Evolutionary conservation across 2,329 filamentous ascomycete genomes (phyloP).

Genomic region (Phialemonium atrogriseum): DNA sequence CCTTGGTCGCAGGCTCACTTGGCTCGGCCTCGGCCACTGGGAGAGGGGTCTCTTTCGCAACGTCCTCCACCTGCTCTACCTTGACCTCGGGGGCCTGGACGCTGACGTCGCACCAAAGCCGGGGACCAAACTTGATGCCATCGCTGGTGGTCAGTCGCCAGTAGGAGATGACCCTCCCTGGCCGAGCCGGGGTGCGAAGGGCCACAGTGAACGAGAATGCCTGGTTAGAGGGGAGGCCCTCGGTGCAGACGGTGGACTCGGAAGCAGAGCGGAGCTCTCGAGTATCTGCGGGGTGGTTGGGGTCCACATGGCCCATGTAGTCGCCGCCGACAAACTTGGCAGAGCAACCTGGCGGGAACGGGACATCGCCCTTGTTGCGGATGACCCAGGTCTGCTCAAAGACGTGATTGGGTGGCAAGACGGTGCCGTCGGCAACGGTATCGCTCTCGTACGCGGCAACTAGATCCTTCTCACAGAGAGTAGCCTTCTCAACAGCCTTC

Average conservation of each 20-base stretch:
- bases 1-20: conserved; percentile 26
- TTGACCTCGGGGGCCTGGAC: conserved; percentile 42
- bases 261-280: conserved; percentile 69
- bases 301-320: conserved; percentile 89
- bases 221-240: conserved; percentile 62
- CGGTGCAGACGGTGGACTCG: conserved; percentile 71
- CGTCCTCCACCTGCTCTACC: conserved; percentile 10
- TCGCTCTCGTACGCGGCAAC: conserved; percentile 66
- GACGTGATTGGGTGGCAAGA: conserved; percentile 58
- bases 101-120: conserved; percentile 87
- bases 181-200: conserved; percentile 69
- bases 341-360: conserved; percentile 84
- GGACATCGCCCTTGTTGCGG: conserved; percentile 67
- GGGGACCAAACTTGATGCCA: conserved; percentile 80
- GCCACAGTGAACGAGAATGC: conserved; percentile 87
- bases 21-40: conserved; percentile 8
- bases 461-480: conserved; percentile 28
- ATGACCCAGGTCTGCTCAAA: conserved; percentile 92
- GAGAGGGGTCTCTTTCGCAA: neutral
- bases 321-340: conserved; percentile 91
- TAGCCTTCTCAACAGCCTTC: conserved; percentile 7
- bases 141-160: conserved; percentile 84
- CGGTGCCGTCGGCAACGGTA: conserved; percentile 68
- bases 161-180: conserved; percentile 83
- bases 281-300: conserved; percentile 68